Evolutionary conservation across 108 stramenopile species (phyloP).

Genomic region (Pseudonitzschia multiseries): DNA sequence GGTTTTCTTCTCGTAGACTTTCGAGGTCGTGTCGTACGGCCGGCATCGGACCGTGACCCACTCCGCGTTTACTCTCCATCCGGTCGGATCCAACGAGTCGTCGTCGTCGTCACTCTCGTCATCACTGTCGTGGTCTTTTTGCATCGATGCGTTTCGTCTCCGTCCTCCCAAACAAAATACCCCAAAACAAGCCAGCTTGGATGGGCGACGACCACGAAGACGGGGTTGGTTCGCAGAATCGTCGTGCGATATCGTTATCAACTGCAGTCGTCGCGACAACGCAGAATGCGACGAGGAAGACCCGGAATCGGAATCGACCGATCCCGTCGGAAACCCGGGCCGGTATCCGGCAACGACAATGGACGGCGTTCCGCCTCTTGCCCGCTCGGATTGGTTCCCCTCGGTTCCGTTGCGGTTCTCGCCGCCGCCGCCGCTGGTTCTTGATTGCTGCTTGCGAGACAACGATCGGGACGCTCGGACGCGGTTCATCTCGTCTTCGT

Average conservation of each 20-base stretch:
- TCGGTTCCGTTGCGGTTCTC: background rate
- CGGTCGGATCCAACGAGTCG: background rate
- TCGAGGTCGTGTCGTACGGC: conserved; percentile 56
- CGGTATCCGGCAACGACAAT: conserved; percentile 25
- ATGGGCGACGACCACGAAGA: background rate
- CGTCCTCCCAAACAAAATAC: background rate
- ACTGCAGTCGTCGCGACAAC: conserved; percentile 18
- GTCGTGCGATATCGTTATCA: conserved; percentile 33
- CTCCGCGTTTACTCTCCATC: conserved; percentile 31
- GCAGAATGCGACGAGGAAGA: background rate
- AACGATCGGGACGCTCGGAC: conserved; percentile 23
- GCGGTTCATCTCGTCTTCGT: conserved; percentile 20
- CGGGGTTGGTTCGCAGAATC: background rate
- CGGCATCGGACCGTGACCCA: conserved; percentile 44
- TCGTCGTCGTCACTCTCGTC: background rate
- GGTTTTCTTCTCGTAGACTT: conserved; percentile 53
- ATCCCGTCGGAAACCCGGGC: background rate
- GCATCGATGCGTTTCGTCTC: background rate
- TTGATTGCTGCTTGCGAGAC: background rate
- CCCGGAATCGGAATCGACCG: background rate
- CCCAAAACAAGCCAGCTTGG: background rate
- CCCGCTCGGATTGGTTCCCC: background rate
- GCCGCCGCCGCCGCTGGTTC: background rate
- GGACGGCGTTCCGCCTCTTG: background rate
- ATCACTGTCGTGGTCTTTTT: conserved; percentile 12